Conservation (phyloP, 2,329 filamentous ascomycete species). For the Botryotinia convoluta region DNA sequence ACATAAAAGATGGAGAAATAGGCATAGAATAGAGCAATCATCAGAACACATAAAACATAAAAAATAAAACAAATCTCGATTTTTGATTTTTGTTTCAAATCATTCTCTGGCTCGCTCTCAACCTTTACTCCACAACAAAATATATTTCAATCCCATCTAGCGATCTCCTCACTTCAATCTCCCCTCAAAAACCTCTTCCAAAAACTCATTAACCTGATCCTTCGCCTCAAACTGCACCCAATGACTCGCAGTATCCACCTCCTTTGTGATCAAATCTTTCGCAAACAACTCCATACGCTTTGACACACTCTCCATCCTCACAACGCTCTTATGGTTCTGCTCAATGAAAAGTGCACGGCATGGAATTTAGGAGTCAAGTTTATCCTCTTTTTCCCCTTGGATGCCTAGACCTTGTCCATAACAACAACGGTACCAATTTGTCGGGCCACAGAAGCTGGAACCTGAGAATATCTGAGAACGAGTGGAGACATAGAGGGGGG, state of each 20-base stretch:
- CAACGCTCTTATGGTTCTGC: too few species aligned
- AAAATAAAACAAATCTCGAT: not conserved
- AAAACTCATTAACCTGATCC: not conserved
- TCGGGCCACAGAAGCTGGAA: not conserved
- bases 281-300: too few species aligned
- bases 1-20: not conserved
- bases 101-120: not conserved
- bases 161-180: too few species aligned
- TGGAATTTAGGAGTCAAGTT: not conserved
- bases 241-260: not conserved
- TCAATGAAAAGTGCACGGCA: not conserved
- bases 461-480: not conserved
- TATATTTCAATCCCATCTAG: not conserved
- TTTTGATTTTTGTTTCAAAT: not conserved
- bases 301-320: not conserved
- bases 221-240: not conserved
- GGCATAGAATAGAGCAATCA: not conserved
- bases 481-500: not conserved
- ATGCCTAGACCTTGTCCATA: not conserved
- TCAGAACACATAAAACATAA: not conserved
- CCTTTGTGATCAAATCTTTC: not conserved
- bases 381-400: not conserved
- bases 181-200: not conserved
- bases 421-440: not conserved
- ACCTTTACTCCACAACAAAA: too few species aligned